Evolutionary conservation across 1,284 basidiomycete genomes (phyloP).

Genomic region (Papiliotrema laurentii): DNA sequence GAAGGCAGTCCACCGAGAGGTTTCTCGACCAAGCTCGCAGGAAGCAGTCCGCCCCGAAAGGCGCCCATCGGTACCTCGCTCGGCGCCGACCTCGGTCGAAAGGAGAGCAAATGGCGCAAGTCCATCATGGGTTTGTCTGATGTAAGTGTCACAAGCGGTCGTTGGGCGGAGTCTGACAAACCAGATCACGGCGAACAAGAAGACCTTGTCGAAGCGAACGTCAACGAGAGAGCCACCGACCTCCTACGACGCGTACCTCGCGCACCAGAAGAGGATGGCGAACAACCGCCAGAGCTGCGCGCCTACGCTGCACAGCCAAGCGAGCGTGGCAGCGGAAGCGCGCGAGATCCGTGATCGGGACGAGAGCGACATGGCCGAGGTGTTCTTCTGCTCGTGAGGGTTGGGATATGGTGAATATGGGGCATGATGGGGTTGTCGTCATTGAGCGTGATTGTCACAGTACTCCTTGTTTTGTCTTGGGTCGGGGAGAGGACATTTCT

Average conservation of each 20-base stretch:
- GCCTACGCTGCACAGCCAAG: slow-evolving; percentile 27
- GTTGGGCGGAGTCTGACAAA: background rate
- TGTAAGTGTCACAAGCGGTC: background rate
- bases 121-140: slow-evolving; percentile 25
- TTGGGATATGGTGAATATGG: too few relatives aligned
- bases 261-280: slow-evolving; percentile 24
- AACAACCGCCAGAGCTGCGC: slow-evolving; percentile 24
- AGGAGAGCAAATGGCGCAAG: slow-evolving; percentile 32
- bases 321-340: slow-evolving; percentile 31
- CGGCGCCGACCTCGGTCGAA: slow-evolving; percentile 16
- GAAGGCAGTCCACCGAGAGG: slow-evolving; percentile 3
- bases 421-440: too few relatives aligned
- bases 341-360: slow-evolving; percentile 32
- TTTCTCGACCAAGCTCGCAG: slow-evolving; percentile 4
- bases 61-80: slow-evolving; percentile 7
- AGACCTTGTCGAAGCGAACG: background rate
- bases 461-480: too few relatives aligned
- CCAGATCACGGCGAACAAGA: background rate
- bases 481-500: too few relatives aligned
- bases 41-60: slow-evolving; percentile 16
- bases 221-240: slow-evolving; percentile 22
- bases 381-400: slow-evolving; percentile 38
- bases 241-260: slow-evolving; percentile 30
- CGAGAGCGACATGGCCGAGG: slow-evolving; percentile 35
- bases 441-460: too few relatives aligned